A percentile compares a stretch with the other conserved stretches of the same genome.
These are phyloP conservation scores for Gossypium ekmanianum DNA, from an alignment of 345 rosid species.

Conservation along the genomic window DNA sequence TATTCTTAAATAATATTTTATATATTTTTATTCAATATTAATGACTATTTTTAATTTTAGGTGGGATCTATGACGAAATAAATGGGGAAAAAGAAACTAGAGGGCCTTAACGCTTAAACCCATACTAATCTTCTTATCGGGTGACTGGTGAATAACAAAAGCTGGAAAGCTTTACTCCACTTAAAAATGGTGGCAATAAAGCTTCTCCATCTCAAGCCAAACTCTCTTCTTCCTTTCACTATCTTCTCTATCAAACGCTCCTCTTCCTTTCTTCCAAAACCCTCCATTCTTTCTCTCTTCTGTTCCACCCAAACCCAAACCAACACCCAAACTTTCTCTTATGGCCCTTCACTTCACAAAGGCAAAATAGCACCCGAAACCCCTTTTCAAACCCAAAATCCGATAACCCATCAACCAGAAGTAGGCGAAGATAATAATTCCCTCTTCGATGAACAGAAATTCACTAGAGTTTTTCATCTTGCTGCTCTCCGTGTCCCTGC, in stretches of 20 bases:
- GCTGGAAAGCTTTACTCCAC: neutral
- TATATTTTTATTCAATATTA: no score
- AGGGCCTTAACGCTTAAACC: slow-evolving; percentile 13
- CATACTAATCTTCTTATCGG: slow-evolving; percentile 19
- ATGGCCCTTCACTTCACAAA: slow-evolving; percentile 79
- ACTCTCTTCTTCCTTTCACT: slow-evolving; percentile 31
- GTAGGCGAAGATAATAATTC: slow-evolving; percentile 23
- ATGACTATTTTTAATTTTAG: no score
- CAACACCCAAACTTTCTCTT: slow-evolving; percentile 29
- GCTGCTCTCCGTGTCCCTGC: slow-evolving; percentile 11
- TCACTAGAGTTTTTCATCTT: slow-evolving; percentile 31
- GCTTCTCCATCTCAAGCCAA: slow-evolving; percentile 34
- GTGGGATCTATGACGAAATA: neutral
- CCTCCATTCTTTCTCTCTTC: slow-evolving; percentile 32
- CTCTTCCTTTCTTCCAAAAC: slow-evolving; percentile 29
- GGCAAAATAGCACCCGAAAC: slow-evolving; percentile 38
- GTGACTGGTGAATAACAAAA: neutral
- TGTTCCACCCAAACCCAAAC: slow-evolving; percentile 13
- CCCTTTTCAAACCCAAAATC: slow-evolving; percentile 21
- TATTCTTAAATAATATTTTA: no score
- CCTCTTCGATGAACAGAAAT: slow-evolving; percentile 41
- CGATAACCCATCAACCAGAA: slow-evolving; percentile 24
- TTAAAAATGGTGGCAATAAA: slow-evolving; percentile 41
- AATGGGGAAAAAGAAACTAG: neutral
- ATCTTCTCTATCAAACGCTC: slow-evolving; percentile 26